Evolutionary conservation across 768 basidiomycete genomes (phyloP).

Genomic region (Leccinum broughii): DNA sequence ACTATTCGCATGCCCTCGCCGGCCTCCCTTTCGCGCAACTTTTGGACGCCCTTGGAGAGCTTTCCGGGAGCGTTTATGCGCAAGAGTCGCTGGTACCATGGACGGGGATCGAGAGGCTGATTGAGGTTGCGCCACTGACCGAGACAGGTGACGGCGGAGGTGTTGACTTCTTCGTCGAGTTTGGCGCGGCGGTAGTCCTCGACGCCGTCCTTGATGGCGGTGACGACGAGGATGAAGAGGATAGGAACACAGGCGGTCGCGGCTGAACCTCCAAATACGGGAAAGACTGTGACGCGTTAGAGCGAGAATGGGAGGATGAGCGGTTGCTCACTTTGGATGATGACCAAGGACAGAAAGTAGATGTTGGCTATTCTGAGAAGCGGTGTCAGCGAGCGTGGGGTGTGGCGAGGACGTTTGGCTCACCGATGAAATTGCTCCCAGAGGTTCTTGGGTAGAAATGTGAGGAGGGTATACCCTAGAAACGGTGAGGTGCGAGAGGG

Average conservation of each 20-base stretch:
- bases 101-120: constrained; percentile 72
- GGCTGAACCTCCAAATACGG: constrained; percentile 86
- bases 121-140: constrained; percentile 91
- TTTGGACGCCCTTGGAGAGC: constrained; percentile 82
- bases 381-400: background rate
- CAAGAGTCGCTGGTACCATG: constrained; percentile 70
- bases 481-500: background rate
- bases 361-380: constrained; percentile 77
- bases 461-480: constrained; percentile 84
- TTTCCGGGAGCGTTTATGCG: constrained; percentile 69
- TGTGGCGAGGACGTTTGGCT: constrained; percentile 16
- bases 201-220: constrained; percentile 92
- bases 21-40: constrained; percentile 80
- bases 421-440: constrained; percentile 93
- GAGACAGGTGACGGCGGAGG: constrained; percentile 87
- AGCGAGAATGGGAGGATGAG: background rate
- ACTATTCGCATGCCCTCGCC: constrained; percentile 64
- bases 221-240: constrained; percentile 82
- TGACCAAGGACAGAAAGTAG: constrained; percentile 83
- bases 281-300: constrained; percentile 59
- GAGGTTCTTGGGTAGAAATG: constrained; percentile 92
- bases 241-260: constrained; percentile 83
- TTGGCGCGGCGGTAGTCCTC: constrained; percentile 92
- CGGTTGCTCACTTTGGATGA: constrained; percentile 64
- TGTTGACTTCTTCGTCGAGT: constrained; percentile 94